These are phyloP conservation scores for Colletotrichum karsti DNA, from an alignment of 2,329 filamentous ascomycete species.

Conservation along the genomic window DNA sequence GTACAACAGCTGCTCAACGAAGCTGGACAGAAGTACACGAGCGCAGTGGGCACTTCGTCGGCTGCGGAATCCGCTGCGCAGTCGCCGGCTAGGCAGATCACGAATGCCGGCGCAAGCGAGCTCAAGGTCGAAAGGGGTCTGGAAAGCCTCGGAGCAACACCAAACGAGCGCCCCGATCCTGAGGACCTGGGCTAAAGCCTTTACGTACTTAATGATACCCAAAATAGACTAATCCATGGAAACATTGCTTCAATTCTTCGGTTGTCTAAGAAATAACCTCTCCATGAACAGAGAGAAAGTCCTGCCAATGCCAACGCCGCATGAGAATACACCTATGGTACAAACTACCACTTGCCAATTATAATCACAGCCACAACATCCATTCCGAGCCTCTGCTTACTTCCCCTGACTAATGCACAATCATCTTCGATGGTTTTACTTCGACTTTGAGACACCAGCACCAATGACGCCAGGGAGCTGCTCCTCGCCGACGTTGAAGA, in stretches of 20 bases:
- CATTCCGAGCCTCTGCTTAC: not conserved
- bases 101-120: slow-evolving; percentile 30
- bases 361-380: slow-evolving; percentile 26
- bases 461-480: slow-evolving; percentile 93
- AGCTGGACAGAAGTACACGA: slow-evolving; percentile 72
- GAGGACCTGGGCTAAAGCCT: slow-evolving; percentile 36
- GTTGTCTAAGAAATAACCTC: slow-evolving; percentile 32
- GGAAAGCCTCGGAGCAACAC: slow-evolving; percentile 57
- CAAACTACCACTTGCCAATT: slow-evolving; percentile 32
- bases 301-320: slow-evolving; percentile 35
- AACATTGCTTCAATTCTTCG: slow-evolving; percentile 27
- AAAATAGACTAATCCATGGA: not conserved
- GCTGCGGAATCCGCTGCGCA: slow-evolving; percentile 15
- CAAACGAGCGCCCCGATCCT: slow-evolving; percentile 40
- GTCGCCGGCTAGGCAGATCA: slow-evolving; percentile 30
- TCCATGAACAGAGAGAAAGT: slow-evolving; percentile 32
- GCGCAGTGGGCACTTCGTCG: slow-evolving; percentile 43
- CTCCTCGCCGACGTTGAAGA: slow-evolving; percentile 86
- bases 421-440: slow-evolving; percentile 46
- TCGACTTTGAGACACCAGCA: slow-evolving; percentile 86
- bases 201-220: slow-evolving; percentile 31
- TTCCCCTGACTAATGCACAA: not conserved
- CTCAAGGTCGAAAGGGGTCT: slow-evolving; percentile 48
- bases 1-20: slow-evolving; percentile 84
- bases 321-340: slow-evolving; percentile 39